phyloP scores from a whole-genome alignment of 2,329 filamentous ascomycete genomes.

The Dothideomycetidae sp. region DNA sequence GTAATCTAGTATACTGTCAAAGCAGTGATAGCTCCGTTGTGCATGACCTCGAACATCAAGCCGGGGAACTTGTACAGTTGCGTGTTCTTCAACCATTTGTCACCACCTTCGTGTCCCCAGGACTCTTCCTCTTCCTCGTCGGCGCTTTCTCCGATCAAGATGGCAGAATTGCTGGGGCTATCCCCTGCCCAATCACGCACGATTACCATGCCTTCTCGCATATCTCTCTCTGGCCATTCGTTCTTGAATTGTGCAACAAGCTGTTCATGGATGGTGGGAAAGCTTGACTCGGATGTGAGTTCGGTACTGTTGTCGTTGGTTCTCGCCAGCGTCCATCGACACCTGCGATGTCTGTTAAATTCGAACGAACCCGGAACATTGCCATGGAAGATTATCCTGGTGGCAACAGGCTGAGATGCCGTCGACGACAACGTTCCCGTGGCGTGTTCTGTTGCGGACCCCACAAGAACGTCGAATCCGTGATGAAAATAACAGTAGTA shows the following conservation, averaged over 20 bases:
- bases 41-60: constrained; percentile 86
- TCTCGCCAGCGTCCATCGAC: constrained; percentile 65
- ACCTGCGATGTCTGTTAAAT: constrained; percentile 85
- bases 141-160: constrained; percentile 21
- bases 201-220: constrained; percentile 25
- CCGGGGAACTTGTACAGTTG: constrained; percentile 90
- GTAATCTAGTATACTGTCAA: constrained; percentile 79
- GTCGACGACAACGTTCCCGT: constrained; percentile 14
- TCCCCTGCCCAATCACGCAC: constrained; percentile 23
- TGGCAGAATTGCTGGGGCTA: constrained; percentile 20
- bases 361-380: constrained; percentile 94
- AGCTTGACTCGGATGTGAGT: constrained; percentile 63
- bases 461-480: constrained; percentile 88
- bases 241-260: constrained; percentile 58
- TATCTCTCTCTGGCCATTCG: constrained; percentile 39
- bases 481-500: constrained; percentile 98
- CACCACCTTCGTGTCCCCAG: constrained; percentile 32
- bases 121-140: constrained; percentile 30
- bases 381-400: constrained; percentile 83
- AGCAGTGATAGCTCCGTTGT: constrained; percentile 78
- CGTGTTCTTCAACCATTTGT: constrained; percentile 52
- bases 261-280: constrained; percentile 54
- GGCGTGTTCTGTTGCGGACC: constrained; percentile 42
- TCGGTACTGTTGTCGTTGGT: constrained; percentile 23
- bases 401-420: constrained; percentile 54